phyloP scores from a whole-genome alignment of 2,329 filamentous ascomycete genomes.

The Xylariaceae sp. region DNA sequence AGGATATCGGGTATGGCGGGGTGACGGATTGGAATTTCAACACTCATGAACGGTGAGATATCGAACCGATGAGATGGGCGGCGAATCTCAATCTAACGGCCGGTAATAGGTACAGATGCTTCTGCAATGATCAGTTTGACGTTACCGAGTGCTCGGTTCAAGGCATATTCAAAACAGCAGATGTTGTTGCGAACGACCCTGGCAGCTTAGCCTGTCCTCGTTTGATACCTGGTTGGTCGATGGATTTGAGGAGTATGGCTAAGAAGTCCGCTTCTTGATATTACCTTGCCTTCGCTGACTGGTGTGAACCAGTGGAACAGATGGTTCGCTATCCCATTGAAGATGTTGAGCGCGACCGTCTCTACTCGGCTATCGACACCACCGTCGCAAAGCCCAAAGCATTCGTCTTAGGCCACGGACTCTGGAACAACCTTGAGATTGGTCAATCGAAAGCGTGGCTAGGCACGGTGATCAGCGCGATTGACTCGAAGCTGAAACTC shows the following conservation, averaged over 20 bases:
- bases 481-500: constrained; percentile 22
- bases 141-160: constrained; percentile 46
- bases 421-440: constrained; percentile 45
- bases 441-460: constrained; percentile 39
- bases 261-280: neutral
- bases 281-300: neutral
- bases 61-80: neutral
- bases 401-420: constrained; percentile 43
- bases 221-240: constrained; percentile 28
- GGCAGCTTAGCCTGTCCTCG: constrained; percentile 37
- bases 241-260: constrained; percentile 25
- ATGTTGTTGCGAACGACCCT: constrained; percentile 40
- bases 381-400: constrained; percentile 33
- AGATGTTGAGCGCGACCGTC: constrained; percentile 35
- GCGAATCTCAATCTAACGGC: constrained; percentile 5
- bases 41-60: constrained; percentile 36
- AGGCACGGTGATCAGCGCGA: constrained; percentile 31
- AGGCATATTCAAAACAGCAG: constrained; percentile 44
- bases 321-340: constrained; percentile 42
- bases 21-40: constrained; percentile 48
- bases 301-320: constrained; percentile 33
- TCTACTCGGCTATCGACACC: constrained; percentile 33
- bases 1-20: constrained; percentile 45
- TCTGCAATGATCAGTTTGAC: constrained; percentile 48
- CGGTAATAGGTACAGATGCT: constrained; percentile 36